Evolutionary conservation across 208 protist species (phyloP), one percentile per base, ranked within the genome.

Genomic region (Trypanosoma congolense): DNA sequence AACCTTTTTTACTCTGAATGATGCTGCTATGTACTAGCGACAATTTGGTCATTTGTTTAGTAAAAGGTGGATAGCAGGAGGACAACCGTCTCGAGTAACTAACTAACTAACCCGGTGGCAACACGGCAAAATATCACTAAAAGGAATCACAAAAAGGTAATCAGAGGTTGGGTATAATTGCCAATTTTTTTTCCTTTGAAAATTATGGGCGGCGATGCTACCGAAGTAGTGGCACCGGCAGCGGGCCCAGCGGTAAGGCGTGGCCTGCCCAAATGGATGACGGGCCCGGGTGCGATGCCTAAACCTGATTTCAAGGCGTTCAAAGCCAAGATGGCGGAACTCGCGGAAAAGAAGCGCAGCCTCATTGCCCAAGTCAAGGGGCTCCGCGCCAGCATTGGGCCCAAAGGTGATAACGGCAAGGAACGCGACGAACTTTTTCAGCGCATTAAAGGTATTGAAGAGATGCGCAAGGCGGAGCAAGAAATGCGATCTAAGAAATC

Each of bases 281-380:
- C 53, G 5, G 73, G 72, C 36, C 75, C 79, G 18, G 82, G 73
- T 14, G 86, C 75, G 12, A 79, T 75, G 6, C 45, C 50, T 24
- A 61, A 67, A 36, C 86, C 86, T 1, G 71, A 90, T 60, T 48
- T 56, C 28, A 36, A 61, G 0, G 59, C 22, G 9, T 83, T 85
- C 47, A 46, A 73, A n/a, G 38, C 56, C 2, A 57, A 82, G 50
- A 63, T 89, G 42, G 22, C 50, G 10, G 33, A 41, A n/a, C 70
- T 90, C 18, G 48, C 50, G 19, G 69, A 68, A 12, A 50, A 88
- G 54, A 77, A 76, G 36, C 61, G 73, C 14, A 49, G 43, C 3
- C 56, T 82, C 0, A 69, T 87, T 45, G 75, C 74, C 0, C 45
- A 90, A 55, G 58, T 89, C 12, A 88, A 83, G 46, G 41, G 42